These are phyloP conservation scores for Suillus clintonianus DNA, from an alignment of 768 basidiomycete species.

Conservation along the genomic window DNA sequence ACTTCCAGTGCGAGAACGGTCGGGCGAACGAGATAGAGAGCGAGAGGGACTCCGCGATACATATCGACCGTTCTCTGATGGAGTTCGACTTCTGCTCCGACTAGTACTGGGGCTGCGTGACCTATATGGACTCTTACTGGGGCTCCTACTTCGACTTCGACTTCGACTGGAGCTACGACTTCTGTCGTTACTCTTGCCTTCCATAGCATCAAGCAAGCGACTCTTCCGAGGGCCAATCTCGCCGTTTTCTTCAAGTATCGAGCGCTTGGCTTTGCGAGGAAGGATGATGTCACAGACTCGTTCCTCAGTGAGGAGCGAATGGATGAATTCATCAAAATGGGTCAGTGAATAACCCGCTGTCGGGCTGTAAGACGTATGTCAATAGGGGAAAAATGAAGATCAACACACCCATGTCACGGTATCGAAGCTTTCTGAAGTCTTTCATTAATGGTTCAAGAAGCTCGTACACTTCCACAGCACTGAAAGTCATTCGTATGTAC, in stretches of 20 bases:
- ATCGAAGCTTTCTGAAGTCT: conserved; percentile 88
- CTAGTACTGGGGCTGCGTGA: conserved; percentile 25
- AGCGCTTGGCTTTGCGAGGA: conserved; percentile 83
- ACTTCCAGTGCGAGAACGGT: conserved; percentile 59
- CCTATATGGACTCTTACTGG: conserved; percentile 25
- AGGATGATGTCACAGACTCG: conserved; percentile 96
- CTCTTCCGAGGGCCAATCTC: conserved; percentile 87
- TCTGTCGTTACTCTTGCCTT: conserved; percentile 61
- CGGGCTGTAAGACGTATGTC: conserved; percentile 1
- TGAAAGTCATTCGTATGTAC: conserved; percentile 95
- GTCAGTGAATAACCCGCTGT: conserved; percentile 84
- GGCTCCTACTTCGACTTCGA: conserved; percentile 26
- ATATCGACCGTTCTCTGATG: conserved; percentile 56
- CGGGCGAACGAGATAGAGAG: conserved; percentile 44
- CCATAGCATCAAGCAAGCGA: conserved; percentile 85
- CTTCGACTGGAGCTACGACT: conserved; percentile 37
- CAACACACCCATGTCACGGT: conserved; percentile 72
- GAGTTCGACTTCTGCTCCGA: conserved; percentile 29
- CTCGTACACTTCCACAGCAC: conserved; percentile 88
- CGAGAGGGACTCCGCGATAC: conserved; percentile 66
- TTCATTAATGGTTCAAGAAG: conserved; percentile 91
- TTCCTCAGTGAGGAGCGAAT: conserved; percentile 82
- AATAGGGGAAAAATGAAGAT: background rate
- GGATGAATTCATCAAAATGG: conserved; percentile 90
- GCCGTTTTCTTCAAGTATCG: conserved; percentile 87